A percentile compares a stretch with the other conserved stretches of the same genome.
These are phyloP conservation scores for Panus rudis DNA, from an alignment of 768 basidiomycete species.

Conservation along the genomic window DNA sequence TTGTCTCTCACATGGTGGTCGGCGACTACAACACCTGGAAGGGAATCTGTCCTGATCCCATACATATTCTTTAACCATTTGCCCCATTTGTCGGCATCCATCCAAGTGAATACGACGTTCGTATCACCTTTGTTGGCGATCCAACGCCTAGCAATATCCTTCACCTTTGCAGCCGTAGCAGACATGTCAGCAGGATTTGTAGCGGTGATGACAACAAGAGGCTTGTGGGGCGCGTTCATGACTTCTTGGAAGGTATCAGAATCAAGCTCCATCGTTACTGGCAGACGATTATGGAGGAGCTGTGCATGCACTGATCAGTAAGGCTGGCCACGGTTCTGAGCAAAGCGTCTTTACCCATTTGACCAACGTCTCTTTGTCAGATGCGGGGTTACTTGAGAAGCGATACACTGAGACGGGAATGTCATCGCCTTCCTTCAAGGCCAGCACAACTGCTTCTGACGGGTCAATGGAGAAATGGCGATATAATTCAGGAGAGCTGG, in stretches of 20 bases:
- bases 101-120: conserved; percentile 81
- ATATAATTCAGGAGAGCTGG: conserved; percentile 27
- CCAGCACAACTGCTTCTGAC: conserved; percentile 45
- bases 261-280: conserved; percentile 66
- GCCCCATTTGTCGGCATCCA: conserved; percentile 79
- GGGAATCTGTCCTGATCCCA: conserved; percentile 38
- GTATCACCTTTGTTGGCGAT: conserved; percentile 25
- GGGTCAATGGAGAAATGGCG: conserved; percentile 23
- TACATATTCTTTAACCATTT: conserved; percentile 94
- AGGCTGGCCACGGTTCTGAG: not conserved
- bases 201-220: conserved; percentile 74
- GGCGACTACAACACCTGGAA: conserved; percentile 55
- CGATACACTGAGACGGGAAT: conserved; percentile 39
- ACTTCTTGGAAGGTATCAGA: conserved; percentile 76
- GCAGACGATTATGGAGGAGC: conserved; percentile 51
- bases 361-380: conserved; percentile 1
- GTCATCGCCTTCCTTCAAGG: conserved; percentile 53
- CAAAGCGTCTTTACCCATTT: conserved; percentile 1
- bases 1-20: conserved; percentile 72
- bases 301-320: conserved; percentile 6
- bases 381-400: conserved; percentile 9
- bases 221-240: conserved; percentile 72
- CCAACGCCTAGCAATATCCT: conserved; percentile 51
- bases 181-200: conserved; percentile 25
- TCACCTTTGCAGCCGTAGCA: conserved; percentile 39